Percentiles rank a stretch among this genome's conserved stretches.
phyloP scores from a whole-genome alignment of 2,329 filamentous ascomycete genomes.

The Akanthomyces lecanii region DNA sequence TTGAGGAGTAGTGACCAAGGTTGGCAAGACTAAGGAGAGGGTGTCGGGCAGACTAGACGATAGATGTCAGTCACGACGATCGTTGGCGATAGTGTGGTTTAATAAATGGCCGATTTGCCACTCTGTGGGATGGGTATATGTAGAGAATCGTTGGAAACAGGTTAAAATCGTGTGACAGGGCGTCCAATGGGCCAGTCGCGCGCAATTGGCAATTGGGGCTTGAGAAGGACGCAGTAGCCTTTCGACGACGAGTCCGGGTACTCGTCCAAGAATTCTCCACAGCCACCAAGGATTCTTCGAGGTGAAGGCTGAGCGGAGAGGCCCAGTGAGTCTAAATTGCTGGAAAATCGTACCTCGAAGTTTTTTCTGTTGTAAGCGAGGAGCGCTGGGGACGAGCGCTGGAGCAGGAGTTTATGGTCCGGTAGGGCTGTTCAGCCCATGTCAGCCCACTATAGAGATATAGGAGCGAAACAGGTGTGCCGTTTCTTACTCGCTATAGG shows the following conservation, averaged over 20 bases:
- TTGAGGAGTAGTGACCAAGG: not conserved
- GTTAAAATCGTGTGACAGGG: not conserved
- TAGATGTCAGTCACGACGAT: not conserved
- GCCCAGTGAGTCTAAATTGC: too few relatives aligned
- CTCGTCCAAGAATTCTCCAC: not conserved
- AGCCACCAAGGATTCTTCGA: not conserved
- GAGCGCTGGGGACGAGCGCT: not conserved
- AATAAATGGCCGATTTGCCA: not conserved
- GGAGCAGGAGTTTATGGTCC: not conserved
- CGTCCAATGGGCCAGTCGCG: not conserved
- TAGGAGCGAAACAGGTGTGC: not conserved
- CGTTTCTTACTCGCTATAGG: not conserved
- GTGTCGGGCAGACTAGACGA: not conserved
- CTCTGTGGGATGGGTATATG: not conserved
- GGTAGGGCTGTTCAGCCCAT: conserved; percentile 9
- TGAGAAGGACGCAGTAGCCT: not conserved
- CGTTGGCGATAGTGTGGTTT: not conserved
- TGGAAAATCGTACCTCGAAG: not conserved
- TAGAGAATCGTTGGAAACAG: not conserved
- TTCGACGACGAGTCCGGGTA: not conserved
- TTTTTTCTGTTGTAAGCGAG: not conserved
- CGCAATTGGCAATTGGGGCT: not conserved
- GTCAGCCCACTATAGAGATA: conserved; percentile 1
- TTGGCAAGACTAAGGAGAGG: not conserved
- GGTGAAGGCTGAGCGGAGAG: not conserved